Conservation (phyloP, 495 filamentous ascomycete species). For the Lophiotrema nucula region DNA sequence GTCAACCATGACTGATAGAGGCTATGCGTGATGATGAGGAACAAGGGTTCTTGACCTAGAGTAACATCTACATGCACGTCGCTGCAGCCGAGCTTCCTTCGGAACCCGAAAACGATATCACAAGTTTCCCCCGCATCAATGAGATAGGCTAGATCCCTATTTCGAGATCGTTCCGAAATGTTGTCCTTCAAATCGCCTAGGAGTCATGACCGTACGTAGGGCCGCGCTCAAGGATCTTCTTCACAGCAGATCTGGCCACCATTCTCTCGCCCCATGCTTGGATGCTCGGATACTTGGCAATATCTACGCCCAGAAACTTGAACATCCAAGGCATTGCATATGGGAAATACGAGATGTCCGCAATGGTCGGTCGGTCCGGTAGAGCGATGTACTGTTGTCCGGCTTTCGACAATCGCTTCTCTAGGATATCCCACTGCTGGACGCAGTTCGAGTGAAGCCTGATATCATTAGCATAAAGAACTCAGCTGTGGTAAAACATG, state of each 20-base stretch:
- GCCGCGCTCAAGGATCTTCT: constrained; percentile 4
- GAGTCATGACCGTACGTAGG: constrained; percentile 18
- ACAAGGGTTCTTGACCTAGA: no score
- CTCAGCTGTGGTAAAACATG: not conserved
- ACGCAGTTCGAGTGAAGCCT: constrained; percentile 16
- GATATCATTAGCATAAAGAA: not conserved
- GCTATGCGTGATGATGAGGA: no score
- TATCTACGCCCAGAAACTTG: constrained; percentile 13
- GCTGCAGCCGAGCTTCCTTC: no score
- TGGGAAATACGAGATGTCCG: constrained; percentile 19
- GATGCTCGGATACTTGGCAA: constrained; percentile 9
- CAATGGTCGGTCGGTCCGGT: constrained; percentile 14
- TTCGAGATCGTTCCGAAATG: no score
- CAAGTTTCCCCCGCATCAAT: no score
- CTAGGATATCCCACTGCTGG: constrained; percentile 13
- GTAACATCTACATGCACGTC: no score
- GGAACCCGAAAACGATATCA: no score
- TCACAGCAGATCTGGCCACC: constrained; percentile 3
- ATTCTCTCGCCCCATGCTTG: constrained; percentile 10
- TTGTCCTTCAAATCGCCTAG: no score
- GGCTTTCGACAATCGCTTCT: not conserved
- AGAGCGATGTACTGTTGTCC: constrained; percentile 20
- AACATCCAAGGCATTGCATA: constrained; percentile 27
- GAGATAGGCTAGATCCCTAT: no score
- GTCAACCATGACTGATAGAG: no score